phyloP scores from a whole-genome alignment of 2,329 filamentous ascomycete species.

The Cytospora paraplurivora region DNA sequence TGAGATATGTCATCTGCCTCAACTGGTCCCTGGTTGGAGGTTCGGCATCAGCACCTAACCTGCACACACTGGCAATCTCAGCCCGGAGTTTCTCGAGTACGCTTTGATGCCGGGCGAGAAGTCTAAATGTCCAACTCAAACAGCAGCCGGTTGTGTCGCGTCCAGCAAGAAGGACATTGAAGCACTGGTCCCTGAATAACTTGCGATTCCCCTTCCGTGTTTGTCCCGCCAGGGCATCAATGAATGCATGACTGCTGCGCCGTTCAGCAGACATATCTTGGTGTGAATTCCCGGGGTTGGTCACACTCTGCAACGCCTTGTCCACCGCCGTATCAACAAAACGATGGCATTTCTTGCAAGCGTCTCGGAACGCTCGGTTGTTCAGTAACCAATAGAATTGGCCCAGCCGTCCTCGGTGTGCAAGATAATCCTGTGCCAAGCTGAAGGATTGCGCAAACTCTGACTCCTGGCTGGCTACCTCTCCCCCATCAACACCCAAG shows the following conservation, averaged over 20 bases:
- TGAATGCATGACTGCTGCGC: slow-evolving; percentile 10
- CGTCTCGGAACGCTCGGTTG: slow-evolving; percentile 11
- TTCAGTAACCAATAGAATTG: slow-evolving; percentile 19
- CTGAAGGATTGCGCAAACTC: slow-evolving; percentile 12
- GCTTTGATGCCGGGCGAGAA: slow-evolving; percentile 32
- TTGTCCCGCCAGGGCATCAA: slow-evolving; percentile 9
- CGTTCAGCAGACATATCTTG: background rate
- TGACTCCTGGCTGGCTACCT: slow-evolving; percentile 14
- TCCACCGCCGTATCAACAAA: slow-evolving; percentile 13
- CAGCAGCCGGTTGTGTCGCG: slow-evolving; percentile 34
- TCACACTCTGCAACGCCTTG: slow-evolving; percentile 3
- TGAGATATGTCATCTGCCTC: slow-evolving; percentile 31
- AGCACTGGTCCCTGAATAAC: slow-evolving; percentile 32
- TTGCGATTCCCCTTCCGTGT: slow-evolving; percentile 6
- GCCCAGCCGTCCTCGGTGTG: slow-evolving; percentile 10
- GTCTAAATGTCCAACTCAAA: slow-evolving; percentile 33
- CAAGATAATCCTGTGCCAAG: slow-evolving; percentile 15
- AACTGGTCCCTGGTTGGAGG: slow-evolving; percentile 31
- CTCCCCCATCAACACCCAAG: slow-evolving; percentile 7
- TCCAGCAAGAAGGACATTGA: slow-evolving; percentile 33
- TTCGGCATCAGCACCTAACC: slow-evolving; percentile 16
- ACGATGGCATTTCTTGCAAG: slow-evolving; percentile 10
- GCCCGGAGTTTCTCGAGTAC: slow-evolving; percentile 30
- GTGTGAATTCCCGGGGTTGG: background rate
- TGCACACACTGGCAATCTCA: slow-evolving; percentile 29